Evolutionary conservation across 257 asterid genomes (phyloP).

Genomic region (Solanum tacnaense): DNA sequence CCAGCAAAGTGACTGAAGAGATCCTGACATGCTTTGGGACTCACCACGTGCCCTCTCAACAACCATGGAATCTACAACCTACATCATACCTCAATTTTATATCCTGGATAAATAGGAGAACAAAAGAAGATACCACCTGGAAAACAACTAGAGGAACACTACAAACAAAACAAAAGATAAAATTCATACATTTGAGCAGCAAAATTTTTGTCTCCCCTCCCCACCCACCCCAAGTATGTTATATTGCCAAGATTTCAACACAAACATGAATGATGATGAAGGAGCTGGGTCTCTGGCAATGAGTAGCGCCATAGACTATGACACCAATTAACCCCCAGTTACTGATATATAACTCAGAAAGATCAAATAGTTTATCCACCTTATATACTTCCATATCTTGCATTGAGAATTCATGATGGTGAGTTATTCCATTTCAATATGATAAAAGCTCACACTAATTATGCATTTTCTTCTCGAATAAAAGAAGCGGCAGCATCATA

Average conservation of each 20-base stretch:
- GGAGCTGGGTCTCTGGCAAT: neutral
- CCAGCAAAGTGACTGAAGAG: conserved; percentile 98
- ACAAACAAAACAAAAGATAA: neutral
- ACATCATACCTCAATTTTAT: conserved; percentile 16
- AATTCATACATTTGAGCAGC: neutral
- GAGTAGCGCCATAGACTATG: neutral
- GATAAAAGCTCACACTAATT: neutral
- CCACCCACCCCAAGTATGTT: neutral
- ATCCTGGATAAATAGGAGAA: neutral
- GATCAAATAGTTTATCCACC: neutral
- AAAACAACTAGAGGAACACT: neutral
- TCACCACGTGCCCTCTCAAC: conserved; percentile 99
- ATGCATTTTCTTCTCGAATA: neutral
- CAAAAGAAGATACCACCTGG: neutral
- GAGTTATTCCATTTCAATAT: neutral
- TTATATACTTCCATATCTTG: neutral
- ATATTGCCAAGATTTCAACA: neutral
- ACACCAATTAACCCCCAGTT: neutral
- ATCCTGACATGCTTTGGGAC: conserved; percentile 95
- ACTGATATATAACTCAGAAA: neutral
- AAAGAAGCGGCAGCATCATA: neutral
- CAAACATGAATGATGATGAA: neutral
- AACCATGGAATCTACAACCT: conserved; percentile 99
- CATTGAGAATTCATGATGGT: neutral
- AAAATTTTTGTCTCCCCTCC: neutral